These are phyloP conservation scores for Talaromyces funiculosus DNA, from an alignment of 2,329 filamentous ascomycete species.

Conservation along the genomic window DNA sequence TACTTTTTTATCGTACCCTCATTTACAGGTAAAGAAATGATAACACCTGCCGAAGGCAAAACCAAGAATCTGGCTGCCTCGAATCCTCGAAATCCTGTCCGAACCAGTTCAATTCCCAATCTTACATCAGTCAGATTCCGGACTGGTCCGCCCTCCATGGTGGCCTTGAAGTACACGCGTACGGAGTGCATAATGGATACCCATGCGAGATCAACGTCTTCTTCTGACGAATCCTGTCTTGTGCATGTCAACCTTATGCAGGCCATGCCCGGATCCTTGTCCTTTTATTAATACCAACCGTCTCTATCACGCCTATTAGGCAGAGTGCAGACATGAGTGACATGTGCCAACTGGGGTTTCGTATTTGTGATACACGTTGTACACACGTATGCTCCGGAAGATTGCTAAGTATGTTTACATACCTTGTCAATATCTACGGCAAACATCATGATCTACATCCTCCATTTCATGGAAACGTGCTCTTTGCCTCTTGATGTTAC, in stretches of 20 bases:
- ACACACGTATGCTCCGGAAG: background rate
- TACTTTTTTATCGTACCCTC: background rate
- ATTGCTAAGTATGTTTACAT: background rate
- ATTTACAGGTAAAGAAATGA: no score
- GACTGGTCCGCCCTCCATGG: background rate
- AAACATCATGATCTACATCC: background rate
- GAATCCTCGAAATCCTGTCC: background rate
- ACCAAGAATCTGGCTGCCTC: background rate
- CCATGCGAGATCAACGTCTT: background rate
- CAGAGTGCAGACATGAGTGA: background rate
- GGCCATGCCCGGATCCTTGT: background rate
- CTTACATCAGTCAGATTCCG: background rate
- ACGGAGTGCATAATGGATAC: background rate
- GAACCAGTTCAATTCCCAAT: background rate
- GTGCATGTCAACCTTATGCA: background rate
- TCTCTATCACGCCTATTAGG: background rate
- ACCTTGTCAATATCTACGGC: background rate
- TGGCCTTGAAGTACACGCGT: background rate
- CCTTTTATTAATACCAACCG: no score
- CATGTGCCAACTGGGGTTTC: background rate
- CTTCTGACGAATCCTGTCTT: background rate
- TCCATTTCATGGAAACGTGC: background rate
- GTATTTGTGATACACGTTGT: background rate
- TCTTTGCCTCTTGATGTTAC: background rate
- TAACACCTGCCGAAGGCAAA: no score